A percentile compares a stretch with the other conserved stretches of the same genome.
These are phyloP conservation scores for Candida taoyuanica DNA, from an alignment of 805 yeast genomes.

Conservation along the genomic window DNA sequence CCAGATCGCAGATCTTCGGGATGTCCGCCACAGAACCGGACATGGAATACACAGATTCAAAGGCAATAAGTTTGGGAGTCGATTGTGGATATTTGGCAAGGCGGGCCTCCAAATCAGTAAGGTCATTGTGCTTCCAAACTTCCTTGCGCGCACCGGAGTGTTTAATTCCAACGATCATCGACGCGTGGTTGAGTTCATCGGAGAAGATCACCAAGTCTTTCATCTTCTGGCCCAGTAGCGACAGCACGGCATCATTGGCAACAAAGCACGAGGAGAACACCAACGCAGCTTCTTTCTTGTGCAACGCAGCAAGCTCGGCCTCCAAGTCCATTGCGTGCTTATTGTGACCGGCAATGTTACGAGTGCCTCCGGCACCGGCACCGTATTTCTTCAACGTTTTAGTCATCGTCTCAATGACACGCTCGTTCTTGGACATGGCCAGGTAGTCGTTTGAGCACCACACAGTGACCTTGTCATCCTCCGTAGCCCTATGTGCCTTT, in stretches of 20 bases:
- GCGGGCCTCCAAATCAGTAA: constrained; percentile 74
- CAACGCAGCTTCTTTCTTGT: constrained; percentile 90
- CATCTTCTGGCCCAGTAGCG: constrained; percentile 85
- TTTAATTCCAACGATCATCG: constrained; percentile 94
- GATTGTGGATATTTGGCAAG: constrained; percentile 77
- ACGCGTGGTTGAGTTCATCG: constrained; percentile 93
- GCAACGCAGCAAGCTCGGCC: constrained; percentile 81
- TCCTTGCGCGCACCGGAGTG: constrained; percentile 88
- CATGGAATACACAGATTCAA: constrained; percentile 97
- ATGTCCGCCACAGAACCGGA: constrained; percentile 97
- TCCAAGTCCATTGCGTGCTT: constrained; percentile 84
- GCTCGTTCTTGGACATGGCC: constrained; percentile 84
- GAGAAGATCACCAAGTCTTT: constrained; percentile 88
- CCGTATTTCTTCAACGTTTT: constrained; percentile 83
- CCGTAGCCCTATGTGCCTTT: constrained; percentile 73
- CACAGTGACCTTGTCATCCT: constrained; percentile 85
- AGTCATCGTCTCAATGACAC: constrained; percentile 73
- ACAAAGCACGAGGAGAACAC: constrained; percentile 95
- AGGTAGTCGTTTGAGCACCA: constrained; percentile 99
- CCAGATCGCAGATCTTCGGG: constrained; percentile 86
- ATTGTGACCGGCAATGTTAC: constrained; percentile 98
- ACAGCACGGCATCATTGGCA: constrained; percentile 92
- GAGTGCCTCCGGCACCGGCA: constrained; percentile 98
- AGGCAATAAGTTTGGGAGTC: constrained; percentile 93
- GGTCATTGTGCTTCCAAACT: constrained; percentile 86